Conservation (phyloP, 2,329 filamentous ascomycete species). For the Chaetomiaceae sp. region DNA sequence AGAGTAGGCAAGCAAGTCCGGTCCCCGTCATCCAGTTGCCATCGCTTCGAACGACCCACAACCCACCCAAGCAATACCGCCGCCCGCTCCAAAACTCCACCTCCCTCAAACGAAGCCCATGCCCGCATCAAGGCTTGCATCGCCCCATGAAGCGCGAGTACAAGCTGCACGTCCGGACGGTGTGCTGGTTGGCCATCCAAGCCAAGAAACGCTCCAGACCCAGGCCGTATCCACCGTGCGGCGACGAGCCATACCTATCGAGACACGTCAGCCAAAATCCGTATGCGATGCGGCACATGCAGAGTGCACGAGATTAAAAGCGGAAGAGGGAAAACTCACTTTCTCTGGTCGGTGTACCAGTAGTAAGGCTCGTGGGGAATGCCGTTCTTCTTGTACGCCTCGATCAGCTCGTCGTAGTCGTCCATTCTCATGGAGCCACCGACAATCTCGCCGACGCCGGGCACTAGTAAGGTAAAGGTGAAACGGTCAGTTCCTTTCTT, state of each 20-base stretch:
- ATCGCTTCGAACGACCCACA: too few species aligned
- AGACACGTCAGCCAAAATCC: not conserved
- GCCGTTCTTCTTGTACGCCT: constrained; percentile 79
- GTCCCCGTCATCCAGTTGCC: too few species aligned
- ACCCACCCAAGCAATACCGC: too few species aligned
- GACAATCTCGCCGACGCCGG: constrained; percentile 94
- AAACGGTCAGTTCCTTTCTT: not conserved
- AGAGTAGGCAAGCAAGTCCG: too few species aligned
- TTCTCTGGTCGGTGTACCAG: constrained; percentile 93
- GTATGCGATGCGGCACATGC: not conserved
- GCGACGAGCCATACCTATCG: constrained; percentile 76
- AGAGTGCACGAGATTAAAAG: not conserved
- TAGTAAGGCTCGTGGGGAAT: constrained; percentile 54
- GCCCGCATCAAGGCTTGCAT: constrained; percentile 61
- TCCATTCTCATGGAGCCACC: constrained; percentile 96
- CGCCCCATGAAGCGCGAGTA: constrained; percentile 78
- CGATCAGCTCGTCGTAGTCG: constrained; percentile 82
- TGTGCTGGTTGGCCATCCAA: constrained; percentile 61
- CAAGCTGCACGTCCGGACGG: constrained; percentile 63
- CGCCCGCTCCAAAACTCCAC: not conserved
- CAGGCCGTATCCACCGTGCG: constrained; percentile 89
- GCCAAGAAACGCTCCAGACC: constrained; percentile 77
- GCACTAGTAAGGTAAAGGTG: constrained; percentile 50
- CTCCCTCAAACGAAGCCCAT: not conserved
- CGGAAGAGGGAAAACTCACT: constrained; percentile 53